These are phyloP conservation scores for Blastocystis hominis DNA, from an alignment of 352 stramenopile species.

Conservation along the genomic window DNA sequence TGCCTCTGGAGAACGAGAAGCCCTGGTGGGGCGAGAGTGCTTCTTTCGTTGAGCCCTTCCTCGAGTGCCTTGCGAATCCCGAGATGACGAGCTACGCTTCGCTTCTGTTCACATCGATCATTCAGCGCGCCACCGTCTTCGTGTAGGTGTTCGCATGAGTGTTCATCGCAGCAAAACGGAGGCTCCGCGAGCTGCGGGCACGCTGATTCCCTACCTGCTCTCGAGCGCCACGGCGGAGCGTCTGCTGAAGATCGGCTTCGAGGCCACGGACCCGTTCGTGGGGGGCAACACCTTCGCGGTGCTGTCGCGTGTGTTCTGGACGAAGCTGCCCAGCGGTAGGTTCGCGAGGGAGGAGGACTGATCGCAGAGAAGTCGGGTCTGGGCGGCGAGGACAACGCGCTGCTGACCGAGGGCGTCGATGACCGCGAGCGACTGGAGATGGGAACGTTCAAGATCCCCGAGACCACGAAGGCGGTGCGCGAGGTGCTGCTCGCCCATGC, in stretches of 20 bases:
- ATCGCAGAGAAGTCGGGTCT: constrained; percentile 40
- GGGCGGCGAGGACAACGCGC: constrained; percentile 47
- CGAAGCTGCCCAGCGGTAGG: constrained; percentile 18
- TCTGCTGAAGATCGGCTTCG: constrained; percentile 28
- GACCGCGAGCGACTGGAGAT: constrained; percentile 47
- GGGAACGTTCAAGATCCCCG: constrained; percentile 14
- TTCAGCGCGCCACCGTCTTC: constrained; percentile 52
- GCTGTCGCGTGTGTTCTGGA: constrained; percentile 50
- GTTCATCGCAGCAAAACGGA: neutral
- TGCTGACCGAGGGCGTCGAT: constrained; percentile 48
- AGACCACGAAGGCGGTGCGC: neutral
- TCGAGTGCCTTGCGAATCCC: neutral
- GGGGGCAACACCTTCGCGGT: constrained; percentile 23
- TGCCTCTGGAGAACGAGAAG: constrained; percentile 31
- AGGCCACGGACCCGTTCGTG: neutral
- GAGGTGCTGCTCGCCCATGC: neutral
- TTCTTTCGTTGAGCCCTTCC: constrained; percentile 12
- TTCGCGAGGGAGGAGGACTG: neutral
- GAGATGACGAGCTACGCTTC: constrained; percentile 15
- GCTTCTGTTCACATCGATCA: constrained; percentile 22
- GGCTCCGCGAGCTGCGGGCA: neutral
- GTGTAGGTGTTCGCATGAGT: neutral
- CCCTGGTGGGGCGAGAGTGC: constrained; percentile 40
- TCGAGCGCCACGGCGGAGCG: neutral
- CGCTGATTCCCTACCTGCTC: constrained; percentile 42